phyloP scores from a whole-genome alignment of 371 early-diverging fungal genomes.

The Mortierella sp. region DNA sequence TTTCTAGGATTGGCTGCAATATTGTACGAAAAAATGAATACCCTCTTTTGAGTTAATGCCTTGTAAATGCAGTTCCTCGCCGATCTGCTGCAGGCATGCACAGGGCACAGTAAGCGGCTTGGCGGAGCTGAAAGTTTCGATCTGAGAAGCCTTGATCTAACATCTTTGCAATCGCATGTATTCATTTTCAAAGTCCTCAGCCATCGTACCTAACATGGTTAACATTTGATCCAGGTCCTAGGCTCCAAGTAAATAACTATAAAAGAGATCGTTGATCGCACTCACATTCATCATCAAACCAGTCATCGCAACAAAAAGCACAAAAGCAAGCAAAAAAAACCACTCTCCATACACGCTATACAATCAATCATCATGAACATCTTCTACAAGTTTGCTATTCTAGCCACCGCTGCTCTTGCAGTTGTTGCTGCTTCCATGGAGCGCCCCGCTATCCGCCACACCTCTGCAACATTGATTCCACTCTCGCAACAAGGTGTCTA shows the following conservation, averaged over 20 bases:
- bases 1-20: background rate
- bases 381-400: constrained; percentile 37
- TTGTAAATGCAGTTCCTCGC: too few relatives aligned
- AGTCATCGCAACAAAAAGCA: background rate
- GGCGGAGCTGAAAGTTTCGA: background rate
- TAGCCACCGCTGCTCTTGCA: constrained; percentile 29
- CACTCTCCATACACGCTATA: background rate
- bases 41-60: constrained; percentile 1
- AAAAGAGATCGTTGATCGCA: background rate
- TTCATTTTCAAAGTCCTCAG: background rate
- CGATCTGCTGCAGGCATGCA: background rate
- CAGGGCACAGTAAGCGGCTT: background rate
- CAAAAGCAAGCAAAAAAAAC: background rate
- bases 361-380: constrained; percentile 21
- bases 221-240: background rate
- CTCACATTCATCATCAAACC: background rate
- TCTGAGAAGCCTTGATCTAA: background rate
- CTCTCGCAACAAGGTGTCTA: background rate
- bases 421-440: constrained; percentile 34
- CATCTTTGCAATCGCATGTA: background rate
- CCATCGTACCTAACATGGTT: background rate
- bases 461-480: constrained; percentile 17
- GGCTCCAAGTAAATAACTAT: background rate
- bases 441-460: background rate
- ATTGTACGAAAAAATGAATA: background rate